Evolutionary conservation across 1,139 yeast genomes (phyloP), one percentile per base, ranked within the genome.

Genomic region (Pichia sp.): DNA sequence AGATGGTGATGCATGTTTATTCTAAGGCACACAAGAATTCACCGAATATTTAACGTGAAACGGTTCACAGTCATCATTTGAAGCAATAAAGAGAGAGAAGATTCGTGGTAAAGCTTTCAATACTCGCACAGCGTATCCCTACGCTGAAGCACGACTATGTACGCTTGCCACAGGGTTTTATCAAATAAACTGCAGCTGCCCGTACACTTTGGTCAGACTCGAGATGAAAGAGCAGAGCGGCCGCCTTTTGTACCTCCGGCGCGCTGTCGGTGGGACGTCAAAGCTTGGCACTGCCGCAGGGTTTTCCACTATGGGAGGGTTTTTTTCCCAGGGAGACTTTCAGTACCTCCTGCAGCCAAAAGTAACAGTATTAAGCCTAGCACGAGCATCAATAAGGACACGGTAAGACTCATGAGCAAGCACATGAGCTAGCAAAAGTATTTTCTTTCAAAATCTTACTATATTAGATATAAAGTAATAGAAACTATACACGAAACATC

Each of bases 1-100:
- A 86, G 93, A 84, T 86, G 95, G 95, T 86, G 93, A 85, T 86
- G 95, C 95, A 86, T 86, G 93, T 71, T 74, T 78, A 71, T 68
- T 65, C 67, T 63, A 62, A 59, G 67, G 72, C 71, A 84, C 89
- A 79, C 88, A 65, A 67, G 67, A 63, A 67, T 69, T 71, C 71
- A 71, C 74, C 67, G 64, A 62, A 61, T 58, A 55, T 54, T 60
- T 61, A 62, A 59, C 64, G 68, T 65, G 67, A 56, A 54, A 56
- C 55, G 59, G 60, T 59, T 61, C 69, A 67, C 69, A 65, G 62
- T 67, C 70, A 67, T 67, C 70, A 67, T 64, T 30, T 56, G 48
- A 55, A 56, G 47, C 40, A 29, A 16, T 36, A n/a, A 36, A 49
- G 45, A 31, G 42, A 42, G 8, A 51, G 15, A 47, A 49, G 42